These are phyloP conservation scores for Blepharisma undulans DNA, from an alignment of 169 alveolate species.

Conservation along the genomic window DNA sequence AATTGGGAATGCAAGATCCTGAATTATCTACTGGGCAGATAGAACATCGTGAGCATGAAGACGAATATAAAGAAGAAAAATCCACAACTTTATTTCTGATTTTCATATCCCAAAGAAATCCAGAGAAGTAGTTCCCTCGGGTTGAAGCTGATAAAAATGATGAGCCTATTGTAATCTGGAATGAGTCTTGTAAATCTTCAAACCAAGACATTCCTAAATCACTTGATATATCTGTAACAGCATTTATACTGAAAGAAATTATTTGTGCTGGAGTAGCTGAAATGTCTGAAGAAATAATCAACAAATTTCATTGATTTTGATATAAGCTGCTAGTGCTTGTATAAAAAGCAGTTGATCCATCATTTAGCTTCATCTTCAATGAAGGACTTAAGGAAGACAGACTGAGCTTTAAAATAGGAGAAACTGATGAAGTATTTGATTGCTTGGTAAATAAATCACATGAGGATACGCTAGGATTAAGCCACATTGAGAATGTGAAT, in stretches of 20 bases:
- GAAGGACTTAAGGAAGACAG: not conserved
- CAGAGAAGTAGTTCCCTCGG: not conserved
- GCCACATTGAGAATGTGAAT: not conserved
- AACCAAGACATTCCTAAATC: not conserved
- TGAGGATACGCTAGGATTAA: not conserved
- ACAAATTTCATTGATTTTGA: not conserved
- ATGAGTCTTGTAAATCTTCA: not conserved
- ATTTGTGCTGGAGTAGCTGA: not conserved
- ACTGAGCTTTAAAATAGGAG: not conserved
- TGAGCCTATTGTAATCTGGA: not conserved
- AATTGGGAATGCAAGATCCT: not conserved
- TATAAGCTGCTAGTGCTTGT: not conserved
- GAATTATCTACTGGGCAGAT: not conserved
- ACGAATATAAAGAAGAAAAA: not conserved
- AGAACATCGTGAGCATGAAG: not conserved
- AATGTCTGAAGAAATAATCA: not conserved
- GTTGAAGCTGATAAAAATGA: not conserved
- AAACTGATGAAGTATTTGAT: not conserved
- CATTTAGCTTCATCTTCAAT: not conserved
- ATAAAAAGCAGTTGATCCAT: not conserved
- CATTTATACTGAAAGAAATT: not conserved
- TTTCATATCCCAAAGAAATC: not conserved
- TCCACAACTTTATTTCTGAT: not conserved
- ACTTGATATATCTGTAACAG: not conserved
- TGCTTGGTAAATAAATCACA: not conserved